These are phyloP conservation scores for Catenaria anguillulae DNA, from an alignment of 371 early-diverging fungal species.

Conservation along the genomic window DNA sequence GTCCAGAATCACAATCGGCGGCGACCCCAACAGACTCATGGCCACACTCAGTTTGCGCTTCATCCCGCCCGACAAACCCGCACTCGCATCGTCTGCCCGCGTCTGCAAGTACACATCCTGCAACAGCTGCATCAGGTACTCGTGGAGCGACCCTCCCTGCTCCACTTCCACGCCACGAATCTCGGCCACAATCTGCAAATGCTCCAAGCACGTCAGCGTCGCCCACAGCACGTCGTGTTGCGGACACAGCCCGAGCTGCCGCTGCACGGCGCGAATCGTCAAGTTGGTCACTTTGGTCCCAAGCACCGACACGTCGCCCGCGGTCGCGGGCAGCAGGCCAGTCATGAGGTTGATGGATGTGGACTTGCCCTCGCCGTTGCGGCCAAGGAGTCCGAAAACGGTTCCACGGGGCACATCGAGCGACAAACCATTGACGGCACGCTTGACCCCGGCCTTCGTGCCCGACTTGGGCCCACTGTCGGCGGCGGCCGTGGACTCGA, in stretches of 20 bases:
- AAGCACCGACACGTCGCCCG: slow-evolving; percentile 17
- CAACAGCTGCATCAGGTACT: slow-evolving; percentile 34
- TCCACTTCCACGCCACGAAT: slow-evolving; percentile 39
- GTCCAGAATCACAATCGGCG: slow-evolving; percentile 57
- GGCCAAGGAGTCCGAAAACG: background rate
- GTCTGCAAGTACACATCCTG: slow-evolving; percentile 31
- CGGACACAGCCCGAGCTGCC: slow-evolving; percentile 24
- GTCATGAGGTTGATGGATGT: slow-evolving; percentile 38
- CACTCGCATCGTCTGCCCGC: slow-evolving; percentile 32
- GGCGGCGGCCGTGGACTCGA: background rate
- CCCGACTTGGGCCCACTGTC: no score
- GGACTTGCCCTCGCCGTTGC: slow-evolving; percentile 40
- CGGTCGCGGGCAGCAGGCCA: slow-evolving; percentile 21
- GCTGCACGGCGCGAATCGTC: slow-evolving; percentile 16
- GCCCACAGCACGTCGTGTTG: slow-evolving; percentile 34
- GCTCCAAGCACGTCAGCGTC: slow-evolving; percentile 17
- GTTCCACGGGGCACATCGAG: background rate
- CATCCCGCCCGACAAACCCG: slow-evolving; percentile 54
- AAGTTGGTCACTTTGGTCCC: slow-evolving; percentile 19
- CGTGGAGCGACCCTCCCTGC: slow-evolving; percentile 15
- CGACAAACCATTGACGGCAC: background rate
- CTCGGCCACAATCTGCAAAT: slow-evolving; percentile 22
- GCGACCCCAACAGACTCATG: slow-evolving; percentile 58
- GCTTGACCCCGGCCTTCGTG: background rate
- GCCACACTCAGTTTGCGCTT: slow-evolving; percentile 58